A percentile compares a stretch with the other conserved stretches of the same genome.
These are phyloP conservation scores for Candida pseudocylindracea DNA, from an alignment of 1,139 yeast genomes.

Conservation along the genomic window DNA sequence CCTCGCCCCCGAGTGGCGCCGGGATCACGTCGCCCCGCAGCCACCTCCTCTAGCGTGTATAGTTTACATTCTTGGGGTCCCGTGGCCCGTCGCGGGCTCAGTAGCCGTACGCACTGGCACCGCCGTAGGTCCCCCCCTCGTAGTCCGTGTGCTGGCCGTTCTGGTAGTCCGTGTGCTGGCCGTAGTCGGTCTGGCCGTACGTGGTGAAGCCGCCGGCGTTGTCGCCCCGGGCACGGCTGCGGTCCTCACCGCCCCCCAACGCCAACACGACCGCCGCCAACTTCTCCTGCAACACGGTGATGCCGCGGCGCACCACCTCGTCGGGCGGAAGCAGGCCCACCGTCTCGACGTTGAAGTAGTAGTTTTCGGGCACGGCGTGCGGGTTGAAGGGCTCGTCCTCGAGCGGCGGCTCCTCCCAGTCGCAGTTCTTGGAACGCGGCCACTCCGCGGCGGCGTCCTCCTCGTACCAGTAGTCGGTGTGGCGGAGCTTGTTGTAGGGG, in stretches of 20 bases:
- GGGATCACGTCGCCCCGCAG: no score
- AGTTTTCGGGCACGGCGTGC: slow-evolving; percentile 58
- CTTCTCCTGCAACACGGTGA: slow-evolving; percentile 70
- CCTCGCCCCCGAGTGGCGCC: no score
- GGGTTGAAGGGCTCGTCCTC: slow-evolving; percentile 79
- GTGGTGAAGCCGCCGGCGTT: slow-evolving; percentile 30
- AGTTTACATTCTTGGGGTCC: no score
- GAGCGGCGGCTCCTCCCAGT: slow-evolving; percentile 90
- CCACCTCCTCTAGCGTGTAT: no score
- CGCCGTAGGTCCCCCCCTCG: no score
- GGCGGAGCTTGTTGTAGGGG: slow-evolving; percentile 96
- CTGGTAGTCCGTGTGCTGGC: no score
- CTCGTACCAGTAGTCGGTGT: slow-evolving; percentile 94
- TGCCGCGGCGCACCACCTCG: slow-evolving; percentile 69
- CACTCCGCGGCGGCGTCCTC: slow-evolving; percentile 76
- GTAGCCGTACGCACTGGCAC: no score
- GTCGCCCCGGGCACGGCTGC: no score
- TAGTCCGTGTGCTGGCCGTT: no score
- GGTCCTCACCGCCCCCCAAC: slow-evolving; percentile 8
- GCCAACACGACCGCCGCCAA: slow-evolving; percentile 79
- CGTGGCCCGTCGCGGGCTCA: no score
- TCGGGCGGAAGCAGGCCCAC: slow-evolving; percentile 79
- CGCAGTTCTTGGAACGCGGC: slow-evolving; percentile 78
- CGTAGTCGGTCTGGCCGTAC: slow-evolving; percentile 12
- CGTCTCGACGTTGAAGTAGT: slow-evolving; percentile 79